A percentile compares a stretch with the other conserved stretches of the same genome.
Conservation (phyloP, 495 filamentous ascomycete species). For the Penicillium simplicissimum region DNA sequence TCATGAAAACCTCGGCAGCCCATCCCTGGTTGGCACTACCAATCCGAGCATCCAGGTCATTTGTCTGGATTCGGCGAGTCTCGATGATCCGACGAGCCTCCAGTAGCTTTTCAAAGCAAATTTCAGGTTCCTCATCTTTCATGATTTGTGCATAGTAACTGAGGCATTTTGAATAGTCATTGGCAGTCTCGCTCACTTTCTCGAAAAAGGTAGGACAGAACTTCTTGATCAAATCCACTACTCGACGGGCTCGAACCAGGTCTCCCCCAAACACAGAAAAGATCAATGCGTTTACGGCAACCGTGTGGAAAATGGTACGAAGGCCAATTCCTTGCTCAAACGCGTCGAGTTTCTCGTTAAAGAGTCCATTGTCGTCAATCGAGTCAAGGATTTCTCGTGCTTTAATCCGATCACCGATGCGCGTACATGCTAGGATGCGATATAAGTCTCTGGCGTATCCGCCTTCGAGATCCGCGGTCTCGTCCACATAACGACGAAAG, state of each 20-base stretch:
- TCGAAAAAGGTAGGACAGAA: conserved; percentile 25
- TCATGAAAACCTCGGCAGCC: conserved; percentile 20
- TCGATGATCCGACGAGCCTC: conserved; percentile 22
- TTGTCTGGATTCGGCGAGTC: conserved; percentile 18
- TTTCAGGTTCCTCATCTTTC: conserved; percentile 18
- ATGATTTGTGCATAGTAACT: conserved; percentile 16
- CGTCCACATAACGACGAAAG: conserved; percentile 16
- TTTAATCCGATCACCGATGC: conserved; percentile 21
- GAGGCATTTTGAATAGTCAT: conserved; percentile 19
- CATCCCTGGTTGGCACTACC: conserved; percentile 11
- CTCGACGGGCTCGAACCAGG: conserved; percentile 15
- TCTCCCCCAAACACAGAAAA: conserved; percentile 17
- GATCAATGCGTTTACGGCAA: conserved; percentile 20
- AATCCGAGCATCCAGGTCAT: conserved; percentile 24
- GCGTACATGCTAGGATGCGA: conserved; percentile 23
- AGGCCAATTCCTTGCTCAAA: conserved; percentile 14
- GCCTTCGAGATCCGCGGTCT: conserved; percentile 4
- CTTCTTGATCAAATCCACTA: conserved; percentile 18
- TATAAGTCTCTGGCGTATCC: conserved; percentile 21
- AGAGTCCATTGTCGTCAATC: conserved; percentile 24
- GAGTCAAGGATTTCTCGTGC: conserved; percentile 22
- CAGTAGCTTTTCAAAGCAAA: conserved; percentile 23
- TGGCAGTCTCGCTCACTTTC: conserved; percentile 6
- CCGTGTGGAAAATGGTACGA: conserved; percentile 4
- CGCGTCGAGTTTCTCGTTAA: conserved; percentile 17